Conservation (phyloP, 169 alveolate species). For the Cryptosporidium ubiquitum region DNA sequence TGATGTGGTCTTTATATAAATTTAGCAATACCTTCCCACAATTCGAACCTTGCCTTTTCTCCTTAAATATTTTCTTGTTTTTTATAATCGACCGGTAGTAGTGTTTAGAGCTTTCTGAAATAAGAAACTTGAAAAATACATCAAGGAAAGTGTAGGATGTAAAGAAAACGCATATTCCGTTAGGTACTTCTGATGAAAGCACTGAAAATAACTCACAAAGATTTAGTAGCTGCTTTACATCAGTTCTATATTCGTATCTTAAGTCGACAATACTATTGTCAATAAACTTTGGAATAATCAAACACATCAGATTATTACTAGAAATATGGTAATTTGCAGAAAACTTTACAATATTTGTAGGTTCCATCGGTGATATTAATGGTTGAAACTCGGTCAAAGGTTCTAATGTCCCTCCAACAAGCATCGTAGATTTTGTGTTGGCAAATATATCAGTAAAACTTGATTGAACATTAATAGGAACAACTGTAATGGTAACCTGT, state of each 20-base stretch:
- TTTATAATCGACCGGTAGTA: slow-evolving; percentile 48
- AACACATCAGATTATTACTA: slow-evolving; percentile 41
- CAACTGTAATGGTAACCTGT: slow-evolving; percentile 63
- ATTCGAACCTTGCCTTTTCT: slow-evolving; percentile 30
- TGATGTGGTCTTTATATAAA: slow-evolving; percentile 23
- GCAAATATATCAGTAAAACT: slow-evolving; percentile 70
- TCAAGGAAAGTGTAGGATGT: slow-evolving; percentile 80
- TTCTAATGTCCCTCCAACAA: slow-evolving; percentile 82
- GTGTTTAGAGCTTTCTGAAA: slow-evolving; percentile 17
- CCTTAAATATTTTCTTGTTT: slow-evolving; percentile 76
- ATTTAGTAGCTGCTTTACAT: slow-evolving; percentile 73
- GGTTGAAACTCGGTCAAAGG: slow-evolving; percentile 82
- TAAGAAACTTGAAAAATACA: slow-evolving; percentile 67
- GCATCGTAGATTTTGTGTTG: slow-evolving; percentile 76
- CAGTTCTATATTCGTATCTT: slow-evolving; percentile 77
- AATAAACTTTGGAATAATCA: slow-evolving; percentile 36
- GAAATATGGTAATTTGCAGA: slow-evolving; percentile 71
- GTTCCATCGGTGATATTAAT: slow-evolving; percentile 28
- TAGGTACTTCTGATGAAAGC: slow-evolving; percentile 76
- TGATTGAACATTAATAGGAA: slow-evolving; percentile 77
- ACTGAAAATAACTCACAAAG: slow-evolving; percentile 73
- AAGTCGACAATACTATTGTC: slow-evolving; percentile 70
- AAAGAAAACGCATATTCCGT: slow-evolving; percentile 84
- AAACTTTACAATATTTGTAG: slow-evolving; percentile 16
- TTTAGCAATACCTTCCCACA: slow-evolving; percentile 42